These are phyloP conservation scores for Triangularia verruculosa DNA, from an alignment of 2,329 filamentous ascomycete species.

Conservation along the genomic window DNA sequence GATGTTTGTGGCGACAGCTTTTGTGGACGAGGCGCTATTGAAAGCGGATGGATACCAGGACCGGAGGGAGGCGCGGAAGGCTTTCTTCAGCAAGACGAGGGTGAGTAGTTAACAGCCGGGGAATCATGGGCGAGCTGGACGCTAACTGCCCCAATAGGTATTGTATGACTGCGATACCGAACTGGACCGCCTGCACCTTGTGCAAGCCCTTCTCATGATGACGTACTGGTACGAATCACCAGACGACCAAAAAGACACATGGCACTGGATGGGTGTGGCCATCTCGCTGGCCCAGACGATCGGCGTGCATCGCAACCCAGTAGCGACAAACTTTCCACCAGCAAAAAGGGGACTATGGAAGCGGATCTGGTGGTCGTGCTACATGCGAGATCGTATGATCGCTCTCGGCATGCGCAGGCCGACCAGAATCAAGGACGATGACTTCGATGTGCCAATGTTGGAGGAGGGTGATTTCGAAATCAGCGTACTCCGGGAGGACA, in stretches of 20 bases:
- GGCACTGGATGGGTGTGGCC: slow-evolving; percentile 98
- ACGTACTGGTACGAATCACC: slow-evolving; percentile 98
- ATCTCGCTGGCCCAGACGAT: slow-evolving; percentile 92
- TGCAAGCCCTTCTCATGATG: slow-evolving; percentile 86
- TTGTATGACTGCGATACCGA: slow-evolving; percentile 97
- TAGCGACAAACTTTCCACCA: slow-evolving; percentile 68
- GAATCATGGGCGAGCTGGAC: not conserved
- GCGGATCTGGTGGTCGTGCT: slow-evolving; percentile 96
- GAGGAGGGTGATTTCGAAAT: slow-evolving; percentile 82
- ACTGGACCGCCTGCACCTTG: slow-evolving; percentile 79
- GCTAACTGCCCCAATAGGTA: slow-evolving; percentile 47
- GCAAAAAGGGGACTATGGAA: slow-evolving; percentile 84
- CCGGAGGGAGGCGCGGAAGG: slow-evolving; percentile 78
- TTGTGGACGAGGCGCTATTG: slow-evolving; percentile 76
- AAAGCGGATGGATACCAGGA: slow-evolving; percentile 72
- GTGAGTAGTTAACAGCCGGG: slow-evolving; percentile 46
- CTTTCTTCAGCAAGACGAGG: slow-evolving; percentile 85
- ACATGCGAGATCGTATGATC: slow-evolving; percentile 90
- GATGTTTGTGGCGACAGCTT: slow-evolving; percentile 90
- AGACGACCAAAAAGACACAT: slow-evolving; percentile 95
- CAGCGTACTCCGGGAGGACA: slow-evolving; percentile 61
- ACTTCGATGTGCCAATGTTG: slow-evolving; percentile 92
- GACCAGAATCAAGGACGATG: slow-evolving; percentile 87
- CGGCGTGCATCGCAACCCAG: slow-evolving; percentile 82
- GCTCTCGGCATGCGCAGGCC: slow-evolving; percentile 91